A percentile compares a stretch with the other conserved stretches of the same genome.
These are phyloP conservation scores for Kondoa malvinella DNA, from an alignment of 768 basidiomycete genomes.

Conservation along the genomic window DNA sequence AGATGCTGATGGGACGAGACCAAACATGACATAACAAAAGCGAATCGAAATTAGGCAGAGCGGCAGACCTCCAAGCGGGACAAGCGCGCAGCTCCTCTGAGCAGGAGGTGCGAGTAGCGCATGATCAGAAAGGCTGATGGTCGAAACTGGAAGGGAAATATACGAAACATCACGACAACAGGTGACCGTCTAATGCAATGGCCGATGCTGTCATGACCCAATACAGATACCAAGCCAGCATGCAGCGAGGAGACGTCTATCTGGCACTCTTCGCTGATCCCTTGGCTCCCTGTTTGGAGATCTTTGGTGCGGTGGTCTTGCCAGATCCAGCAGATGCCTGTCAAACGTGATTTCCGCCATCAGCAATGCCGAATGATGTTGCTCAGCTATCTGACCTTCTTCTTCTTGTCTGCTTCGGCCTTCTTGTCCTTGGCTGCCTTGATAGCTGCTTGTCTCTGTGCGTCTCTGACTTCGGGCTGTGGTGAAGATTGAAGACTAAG, in stretches of 20 bases:
- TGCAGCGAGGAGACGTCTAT: neutral
- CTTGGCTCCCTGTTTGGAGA: constrained; percentile 18
- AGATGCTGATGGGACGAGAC: no score
- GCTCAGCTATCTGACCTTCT: constrained; percentile 19
- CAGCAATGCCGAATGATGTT: neutral
- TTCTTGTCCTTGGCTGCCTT: constrained; percentile 27
- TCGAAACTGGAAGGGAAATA: no score
- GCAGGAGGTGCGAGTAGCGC: no score
- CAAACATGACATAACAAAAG: no score
- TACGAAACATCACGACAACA: neutral
- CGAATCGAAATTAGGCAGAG: no score
- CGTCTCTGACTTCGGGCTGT: constrained; percentile 51
- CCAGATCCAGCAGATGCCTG: neutral
- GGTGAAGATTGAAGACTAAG: no score
- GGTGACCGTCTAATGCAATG: neutral
- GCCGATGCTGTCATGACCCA: neutral
- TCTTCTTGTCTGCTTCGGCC: constrained; percentile 25
- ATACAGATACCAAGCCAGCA: neutral
- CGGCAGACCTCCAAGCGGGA: no score
- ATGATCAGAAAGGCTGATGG: no score
- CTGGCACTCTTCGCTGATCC: constrained; percentile 14
- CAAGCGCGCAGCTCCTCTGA: no score
- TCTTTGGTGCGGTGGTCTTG: constrained; percentile 17
- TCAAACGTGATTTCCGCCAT: neutral
- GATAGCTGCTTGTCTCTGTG: constrained; percentile 38